Evolutionary conservation across 495 filamentous ascomycete species (phyloP), one percentile per base, ranked within the genome.

Genomic region (Entonaema liquescens): DNA sequence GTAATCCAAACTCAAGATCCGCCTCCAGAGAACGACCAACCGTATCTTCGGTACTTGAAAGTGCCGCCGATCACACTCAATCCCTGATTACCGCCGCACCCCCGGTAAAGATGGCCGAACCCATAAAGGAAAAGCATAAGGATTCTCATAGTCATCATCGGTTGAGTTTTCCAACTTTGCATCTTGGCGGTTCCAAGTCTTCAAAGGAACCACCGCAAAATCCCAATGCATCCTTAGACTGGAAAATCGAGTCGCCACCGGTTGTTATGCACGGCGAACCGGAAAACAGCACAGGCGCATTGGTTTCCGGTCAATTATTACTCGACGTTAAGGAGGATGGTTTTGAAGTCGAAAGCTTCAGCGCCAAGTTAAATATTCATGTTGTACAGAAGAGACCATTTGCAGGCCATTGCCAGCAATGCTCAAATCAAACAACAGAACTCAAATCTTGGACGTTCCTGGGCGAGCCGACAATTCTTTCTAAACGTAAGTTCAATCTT

Each of bases 221-320:
- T 60, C 62, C 77, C 40, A 72, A 75, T 53, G 88, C 88, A n/a
- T 88, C 87, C 54, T 77, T 97, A 57, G 86, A 89, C 25, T 88
- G 95, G 79, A 83, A 88, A 36, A 91, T 98, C 62, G 95, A 99
- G 81, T 97, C 93, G 2, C 93, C 95, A 0, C 95, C 95, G 1
- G 82, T 95, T 9, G 87, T 97, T 15, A 90, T 96, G 81, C 93
- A 94, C 73, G 93, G 92, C 19, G 81, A 85, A 7, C 84, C 93
- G 1, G 83, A 89, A 53, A 86, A 85, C 69, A 97, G 93, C 25
- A 92, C 90, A 6, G 95, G 95, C 58, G 93, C 95, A 6, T 81
- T 99, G 38, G 87, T 98, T 42, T 97, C 93, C 1, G 94, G 93
- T 40, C 92, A 93, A 62, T 81, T 98, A 66, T 86, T 89, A 63